Base-by-base conservation (phyloP, 345 rosid species). In the Euphorbia peplus region DNA sequence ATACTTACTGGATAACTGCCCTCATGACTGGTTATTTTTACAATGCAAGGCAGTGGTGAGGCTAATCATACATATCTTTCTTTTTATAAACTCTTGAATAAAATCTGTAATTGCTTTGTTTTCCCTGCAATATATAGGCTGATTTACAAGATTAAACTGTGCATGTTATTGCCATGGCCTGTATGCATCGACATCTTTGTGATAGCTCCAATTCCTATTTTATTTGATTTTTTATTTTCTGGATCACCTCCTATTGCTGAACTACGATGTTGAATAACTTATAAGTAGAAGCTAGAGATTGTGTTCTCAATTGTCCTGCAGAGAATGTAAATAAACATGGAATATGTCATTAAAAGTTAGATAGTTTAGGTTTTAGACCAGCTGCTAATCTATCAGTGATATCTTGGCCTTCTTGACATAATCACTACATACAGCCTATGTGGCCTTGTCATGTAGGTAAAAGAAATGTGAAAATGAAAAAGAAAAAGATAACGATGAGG, bases 21-120 rank as follows among this genome's bases (percentile, higher is more conserved):
- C 99, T 58, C 99, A 92, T 79, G 98, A 95, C 72, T 92, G 99
- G 99, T 80, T 95, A 42, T 95, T 95, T 81, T 84, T 93, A 55
- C 93, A 77, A 76, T 95, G 99, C 93, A 95, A 81, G 82, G 98
- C 99, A 73, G 99, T 95, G 97, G 99, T 95, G 80, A 84, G 96
- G 79, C 37, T 70, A 37, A 24, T 52, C 25, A 58, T 30, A 4
- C 29, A 37, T 39, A 21, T n/a, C 4, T 58, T 41, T 73, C 22
- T 32, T 48, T 46, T 21, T n/a, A 24, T 47, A 28, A 70, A 32
- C 54, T n/a, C 21, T 61, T 68, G 54, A 54, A 47, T 9, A 56
- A 24, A 12, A 25, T 42, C 26, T 37, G 71, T 13, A 48, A 47
- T 48, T 57, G 28, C 10, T 41, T 46, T 48, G 44, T 19, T 35